phyloP scores from a whole-genome alignment of 345 rosid species.

The Xanthoceras sorbifolium region DNA sequence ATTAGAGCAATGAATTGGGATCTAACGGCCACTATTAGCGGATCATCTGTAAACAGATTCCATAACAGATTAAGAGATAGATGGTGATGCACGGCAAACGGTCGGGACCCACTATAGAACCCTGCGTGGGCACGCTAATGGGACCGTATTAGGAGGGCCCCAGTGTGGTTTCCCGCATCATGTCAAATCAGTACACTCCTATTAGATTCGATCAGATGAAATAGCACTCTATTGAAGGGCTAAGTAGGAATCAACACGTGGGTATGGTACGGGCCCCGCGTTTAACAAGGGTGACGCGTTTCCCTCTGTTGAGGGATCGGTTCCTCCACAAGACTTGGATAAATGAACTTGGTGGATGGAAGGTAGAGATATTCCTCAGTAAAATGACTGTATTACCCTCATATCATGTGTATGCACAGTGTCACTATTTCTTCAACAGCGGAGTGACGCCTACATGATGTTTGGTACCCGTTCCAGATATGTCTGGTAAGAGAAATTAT shows the following conservation, averaged over 20 bases:
- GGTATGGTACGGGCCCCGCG: background rate
- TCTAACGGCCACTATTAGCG: conserved; percentile 9
- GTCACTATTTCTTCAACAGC: background rate
- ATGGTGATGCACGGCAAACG: conserved; percentile 24
- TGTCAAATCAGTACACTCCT: background rate
- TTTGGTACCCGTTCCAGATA: background rate
- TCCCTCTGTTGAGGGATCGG: background rate
- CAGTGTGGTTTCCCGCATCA: no score
- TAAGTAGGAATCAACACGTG: background rate
- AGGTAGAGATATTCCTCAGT: background rate
- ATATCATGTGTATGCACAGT: background rate
- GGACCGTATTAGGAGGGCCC: conserved; percentile 16
- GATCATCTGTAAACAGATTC: background rate
- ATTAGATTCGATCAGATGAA: background rate
- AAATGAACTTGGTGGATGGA: background rate
- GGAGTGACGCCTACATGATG: background rate
- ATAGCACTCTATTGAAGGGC: background rate
- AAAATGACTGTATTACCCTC: background rate
- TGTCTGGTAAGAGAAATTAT: background rate
- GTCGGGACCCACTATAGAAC: conserved; percentile 4
- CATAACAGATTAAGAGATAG: background rate
- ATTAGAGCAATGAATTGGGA: background rate
- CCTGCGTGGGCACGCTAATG: background rate
- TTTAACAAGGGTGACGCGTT: background rate
- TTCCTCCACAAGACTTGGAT: conserved; percentile 3